phyloP scores from a whole-genome alignment of 371 early-diverging fungal species.

The Actinomortierella wolfii region DNA sequence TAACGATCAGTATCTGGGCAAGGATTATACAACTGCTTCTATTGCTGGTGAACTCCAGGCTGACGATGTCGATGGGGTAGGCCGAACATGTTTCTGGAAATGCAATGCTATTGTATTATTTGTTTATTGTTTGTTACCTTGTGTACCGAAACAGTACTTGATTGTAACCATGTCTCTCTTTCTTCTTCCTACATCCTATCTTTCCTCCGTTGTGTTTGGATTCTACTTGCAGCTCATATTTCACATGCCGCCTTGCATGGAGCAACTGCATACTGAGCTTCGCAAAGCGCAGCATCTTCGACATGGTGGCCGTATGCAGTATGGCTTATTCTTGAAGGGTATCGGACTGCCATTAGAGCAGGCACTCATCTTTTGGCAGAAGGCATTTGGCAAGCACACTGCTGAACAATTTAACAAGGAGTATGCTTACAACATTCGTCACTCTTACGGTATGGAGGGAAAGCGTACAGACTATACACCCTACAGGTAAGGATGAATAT shows the following conservation, averaged over 20 bases:
- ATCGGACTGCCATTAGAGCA: conserved; percentile 92
- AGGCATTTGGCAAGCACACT: conserved; percentile 73
- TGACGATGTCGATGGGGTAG: conserved; percentile 68
- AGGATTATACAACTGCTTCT: conserved; percentile 55
- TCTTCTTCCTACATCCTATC: conserved; percentile 4
- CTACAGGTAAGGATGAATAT: conserved; percentile 62
- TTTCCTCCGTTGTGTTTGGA: background rate
- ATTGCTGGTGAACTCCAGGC: conserved; percentile 63
- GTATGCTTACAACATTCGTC: conserved; percentile 96
- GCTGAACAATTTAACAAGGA: conserved; percentile 93
- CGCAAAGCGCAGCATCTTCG: conserved; percentile 80
- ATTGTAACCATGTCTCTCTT: background rate
- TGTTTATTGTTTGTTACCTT: background rate
- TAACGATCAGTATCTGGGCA: conserved; percentile 81
- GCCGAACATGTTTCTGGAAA: conserved; percentile 2
- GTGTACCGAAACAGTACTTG: background rate
- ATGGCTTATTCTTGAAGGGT: conserved; percentile 94
- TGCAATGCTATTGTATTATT: background rate
- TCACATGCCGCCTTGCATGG: conserved; percentile 96
- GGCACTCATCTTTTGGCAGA: conserved; percentile 91
- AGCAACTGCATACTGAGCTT: conserved; percentile 73
- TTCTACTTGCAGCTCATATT: conserved; percentile 49
- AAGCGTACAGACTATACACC: conserved; percentile 91
- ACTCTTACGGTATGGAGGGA: conserved; percentile 99
- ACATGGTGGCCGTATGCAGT: conserved; percentile 92